Evolutionary conservation across 2,329 filamentous ascomycete species (phyloP), one percentile per base, ranked within the genome.

Genomic region (Aspergillus sp.): DNA sequence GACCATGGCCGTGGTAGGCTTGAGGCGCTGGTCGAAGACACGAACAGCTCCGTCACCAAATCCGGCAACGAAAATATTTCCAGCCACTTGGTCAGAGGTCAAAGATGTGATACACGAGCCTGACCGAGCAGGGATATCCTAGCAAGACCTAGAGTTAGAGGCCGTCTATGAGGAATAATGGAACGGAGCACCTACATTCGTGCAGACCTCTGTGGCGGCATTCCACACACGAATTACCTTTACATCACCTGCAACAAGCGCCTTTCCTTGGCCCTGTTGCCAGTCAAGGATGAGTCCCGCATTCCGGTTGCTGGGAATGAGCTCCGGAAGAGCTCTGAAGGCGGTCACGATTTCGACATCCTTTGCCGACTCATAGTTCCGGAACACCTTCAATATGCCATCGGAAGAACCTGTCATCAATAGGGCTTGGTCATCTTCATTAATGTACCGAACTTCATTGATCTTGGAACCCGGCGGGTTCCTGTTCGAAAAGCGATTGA

Each of bases 261-360:
- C 87, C 55, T 91, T 89, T 6, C 94, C 94, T 61, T 91, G 90
- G n/a, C 95, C 92, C 74, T 99, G 94, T 70, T 97, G 93, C 94
- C 94, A 99, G 71, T 99, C 93, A 68, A 97, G 95, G 21, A 97
- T 93, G 74, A 99, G 88, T 19, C 94, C 94, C 1, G 92, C 92
- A 70, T 96, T 96, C 65, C 92, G 88, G 64, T 93, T 96, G 70
- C 90, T 96, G 3, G 92, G 91, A 5, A 97, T 88, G 68, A 97
- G 88, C 72, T 99, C 91, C 11, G 91, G 96, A 54, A 99, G 76
- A 4, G 94, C 94, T 44, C 94, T 86, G 85, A 95, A 97, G 16
- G 91, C 84, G 0, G 93, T 91, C 3, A 95, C 91, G 25, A 99
- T 82, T 73, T 96, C 89, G 23, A 94, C 87, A 47, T 86, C 81